Conservation (phyloP, 2,329 filamentous ascomycete species). For the Colletotrichum paranaense region DNA sequence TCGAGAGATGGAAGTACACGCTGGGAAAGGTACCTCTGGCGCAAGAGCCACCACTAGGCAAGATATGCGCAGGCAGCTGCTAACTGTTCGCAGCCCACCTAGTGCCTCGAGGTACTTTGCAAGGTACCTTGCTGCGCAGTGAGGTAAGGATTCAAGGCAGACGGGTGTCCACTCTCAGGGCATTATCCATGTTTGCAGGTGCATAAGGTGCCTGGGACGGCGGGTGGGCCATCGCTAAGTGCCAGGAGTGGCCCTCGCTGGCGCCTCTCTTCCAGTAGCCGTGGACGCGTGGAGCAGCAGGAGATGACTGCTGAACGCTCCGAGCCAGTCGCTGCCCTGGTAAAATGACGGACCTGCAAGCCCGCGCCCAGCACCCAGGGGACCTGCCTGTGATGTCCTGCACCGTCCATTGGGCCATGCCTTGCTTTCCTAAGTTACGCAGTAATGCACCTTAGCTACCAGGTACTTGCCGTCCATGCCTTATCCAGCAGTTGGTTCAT, state of each 20-base stretch:
- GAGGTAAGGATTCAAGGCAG: background rate
- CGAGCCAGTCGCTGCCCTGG: background rate
- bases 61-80: background rate
- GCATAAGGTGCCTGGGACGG: constrained; percentile 1
- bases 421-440: background rate
- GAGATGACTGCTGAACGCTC: constrained; percentile 34
- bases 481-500: background rate
- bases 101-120: background rate
- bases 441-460: no score
- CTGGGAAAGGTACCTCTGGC: background rate
- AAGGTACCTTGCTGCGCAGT: background rate
- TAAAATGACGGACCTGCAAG: background rate
- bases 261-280: background rate
- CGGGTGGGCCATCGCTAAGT: background rate
- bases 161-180: background rate
- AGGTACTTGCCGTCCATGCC: background rate
- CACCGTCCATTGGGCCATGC: constrained; percentile 4
- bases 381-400: constrained; percentile 25
- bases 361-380: background rate
- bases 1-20: background rate
- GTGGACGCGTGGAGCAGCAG: constrained; percentile 15
- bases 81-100: background rate
- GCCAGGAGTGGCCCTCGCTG: background rate
- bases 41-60: background rate
- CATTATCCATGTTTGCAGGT: background rate